Evolutionary conservation across 2,329 filamentous ascomycete genomes (phyloP), one percentile per base, ranked within the genome.

Genomic region (Xylariaceae sp.): DNA sequence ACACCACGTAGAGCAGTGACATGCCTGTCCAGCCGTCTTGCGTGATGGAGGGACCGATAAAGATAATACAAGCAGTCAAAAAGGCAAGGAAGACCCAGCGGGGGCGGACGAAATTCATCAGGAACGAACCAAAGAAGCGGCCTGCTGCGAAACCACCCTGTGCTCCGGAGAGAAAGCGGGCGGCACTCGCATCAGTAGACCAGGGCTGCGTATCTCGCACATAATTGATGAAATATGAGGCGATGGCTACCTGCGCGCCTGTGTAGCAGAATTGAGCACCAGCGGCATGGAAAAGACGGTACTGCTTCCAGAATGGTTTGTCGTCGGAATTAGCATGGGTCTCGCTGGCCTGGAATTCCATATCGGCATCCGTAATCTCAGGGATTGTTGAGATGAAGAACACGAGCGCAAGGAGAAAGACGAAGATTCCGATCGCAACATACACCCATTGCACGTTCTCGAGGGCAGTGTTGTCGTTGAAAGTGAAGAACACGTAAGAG

Each of bases 201-300:
- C 74, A 74, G 1, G 79, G 72, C 45, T 85, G 79, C 3, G 85
- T 87, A 62, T 88, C 84, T 19, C 77, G 80, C n/a, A 82, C 81
- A 68, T 89, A 90, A 75, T 91, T 91, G 78, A 91, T 90, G 73
- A 91, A 91, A 73, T 89, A 90, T 43, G 73, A 73, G 1, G 86
- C 86, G 53, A 88, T 84, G 53, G 82, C 84, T 29, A 88, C 78
- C 69, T 93, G 90, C 0, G 89, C 85, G 44, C 90, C 90, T 0
- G 79, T 88, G 71, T 94, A 95, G 71, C 87, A 90, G 74, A 93
- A 93, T 64, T 94, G 90, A 0, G 89, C 87, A 64, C 87, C 83
- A 0, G 88, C 84, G 11, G 88, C 90, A 66, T 91, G 88, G 79
- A 92, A 92, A 2, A 93, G 79, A 21, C 85, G 84, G 72, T 89